These are phyloP conservation scores for Candida golubevii DNA, from an alignment of 805 yeast species.

Conservation along the genomic window DNA sequence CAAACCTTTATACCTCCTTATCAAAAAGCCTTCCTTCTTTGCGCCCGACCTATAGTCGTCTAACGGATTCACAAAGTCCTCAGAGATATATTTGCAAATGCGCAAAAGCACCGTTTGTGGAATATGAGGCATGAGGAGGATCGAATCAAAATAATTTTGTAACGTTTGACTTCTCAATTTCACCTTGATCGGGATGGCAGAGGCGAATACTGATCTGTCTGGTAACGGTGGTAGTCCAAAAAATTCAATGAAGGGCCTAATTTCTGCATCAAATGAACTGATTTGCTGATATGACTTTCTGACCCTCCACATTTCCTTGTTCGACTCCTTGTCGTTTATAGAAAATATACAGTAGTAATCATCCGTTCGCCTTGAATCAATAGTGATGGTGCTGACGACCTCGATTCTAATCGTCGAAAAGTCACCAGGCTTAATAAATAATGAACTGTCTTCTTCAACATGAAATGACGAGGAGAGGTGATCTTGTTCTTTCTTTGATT, in stretches of 20 bases:
- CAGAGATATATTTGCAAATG: slow-evolving; percentile 62
- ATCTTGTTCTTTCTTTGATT: too few relatives aligned
- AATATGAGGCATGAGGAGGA: slow-evolving; percentile 54
- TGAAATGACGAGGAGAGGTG: too few relatives aligned
- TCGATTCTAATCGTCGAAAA: slow-evolving; percentile 47
- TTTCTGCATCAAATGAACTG: slow-evolving; percentile 53
- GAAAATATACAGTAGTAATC: slow-evolving; percentile 61
- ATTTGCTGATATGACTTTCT: slow-evolving; percentile 60
- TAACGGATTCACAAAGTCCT: slow-evolving; percentile 60
- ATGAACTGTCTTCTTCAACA: slow-evolving; percentile 34
- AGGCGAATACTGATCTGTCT: slow-evolving; percentile 52
- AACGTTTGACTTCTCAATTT: slow-evolving; percentile 55
- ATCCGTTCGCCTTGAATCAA: slow-evolving; percentile 39
- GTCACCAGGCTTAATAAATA: slow-evolving; percentile 59
- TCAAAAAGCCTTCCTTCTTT: slow-evolving; percentile 58
- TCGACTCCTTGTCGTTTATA: slow-evolving; percentile 55
- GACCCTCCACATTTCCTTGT: slow-evolving; percentile 71
- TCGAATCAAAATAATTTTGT: slow-evolving; percentile 54
- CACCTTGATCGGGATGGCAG: slow-evolving; percentile 60
- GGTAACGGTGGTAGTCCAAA: slow-evolving; percentile 63
- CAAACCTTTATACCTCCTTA: slow-evolving; percentile 61
- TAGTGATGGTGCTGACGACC: slow-evolving; percentile 45
- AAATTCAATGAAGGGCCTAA: slow-evolving; percentile 48
- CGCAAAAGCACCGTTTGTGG: slow-evolving; percentile 48
- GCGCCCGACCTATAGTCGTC: slow-evolving; percentile 51